Percentiles rank a stretch among this genome's conserved stretches.
These are phyloP conservation scores for Puccinia polysora DNA, from an alignment of 1,284 basidiomycete genomes.

Conservation along the genomic window DNA sequence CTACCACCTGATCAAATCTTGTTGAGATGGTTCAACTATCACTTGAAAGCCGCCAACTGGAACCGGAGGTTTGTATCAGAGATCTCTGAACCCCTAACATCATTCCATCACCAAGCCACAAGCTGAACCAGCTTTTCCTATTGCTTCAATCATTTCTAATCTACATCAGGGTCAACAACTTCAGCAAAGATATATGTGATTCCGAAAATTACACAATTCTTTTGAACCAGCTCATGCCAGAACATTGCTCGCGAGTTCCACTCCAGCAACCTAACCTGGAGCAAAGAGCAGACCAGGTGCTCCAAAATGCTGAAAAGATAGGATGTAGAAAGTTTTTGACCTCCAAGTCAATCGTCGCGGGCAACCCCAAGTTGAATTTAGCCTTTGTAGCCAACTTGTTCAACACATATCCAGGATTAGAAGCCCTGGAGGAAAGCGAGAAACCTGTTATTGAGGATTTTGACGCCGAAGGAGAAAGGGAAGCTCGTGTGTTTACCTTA, in stretches of 20 bases:
- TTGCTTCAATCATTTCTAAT: constrained; percentile 52
- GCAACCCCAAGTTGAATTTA: constrained; percentile 53
- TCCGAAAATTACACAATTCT: constrained; percentile 39
- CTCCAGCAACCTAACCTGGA: constrained; percentile 52
- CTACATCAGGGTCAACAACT: constrained; percentile 43
- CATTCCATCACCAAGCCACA: neutral
- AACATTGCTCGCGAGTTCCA: constrained; percentile 52
- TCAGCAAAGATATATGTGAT: constrained; percentile 42
- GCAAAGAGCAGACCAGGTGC: constrained; percentile 52
- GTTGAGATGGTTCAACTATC: constrained; percentile 54
- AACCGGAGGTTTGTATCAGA: constrained; percentile 36
- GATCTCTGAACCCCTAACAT: neutral
- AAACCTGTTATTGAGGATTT: constrained; percentile 53
- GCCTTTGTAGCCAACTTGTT: constrained; percentile 54
- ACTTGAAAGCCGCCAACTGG: constrained; percentile 53
- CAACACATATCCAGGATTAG: constrained; percentile 53
- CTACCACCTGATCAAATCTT: constrained; percentile 54
- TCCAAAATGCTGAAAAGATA: constrained; percentile 53
- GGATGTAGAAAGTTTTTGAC: constrained; percentile 54
- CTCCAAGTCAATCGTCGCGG: constrained; percentile 53
- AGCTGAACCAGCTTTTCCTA: neutral
- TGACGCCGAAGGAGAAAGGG: constrained; percentile 54
- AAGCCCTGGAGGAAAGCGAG: constrained; percentile 52
- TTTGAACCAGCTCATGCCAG: constrained; percentile 45
- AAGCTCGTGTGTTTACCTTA: constrained; percentile 53